These are phyloP conservation scores for Monosporascus cannonballus DNA, from an alignment of 2,329 filamentous ascomycete species.

Conservation along the genomic window DNA sequence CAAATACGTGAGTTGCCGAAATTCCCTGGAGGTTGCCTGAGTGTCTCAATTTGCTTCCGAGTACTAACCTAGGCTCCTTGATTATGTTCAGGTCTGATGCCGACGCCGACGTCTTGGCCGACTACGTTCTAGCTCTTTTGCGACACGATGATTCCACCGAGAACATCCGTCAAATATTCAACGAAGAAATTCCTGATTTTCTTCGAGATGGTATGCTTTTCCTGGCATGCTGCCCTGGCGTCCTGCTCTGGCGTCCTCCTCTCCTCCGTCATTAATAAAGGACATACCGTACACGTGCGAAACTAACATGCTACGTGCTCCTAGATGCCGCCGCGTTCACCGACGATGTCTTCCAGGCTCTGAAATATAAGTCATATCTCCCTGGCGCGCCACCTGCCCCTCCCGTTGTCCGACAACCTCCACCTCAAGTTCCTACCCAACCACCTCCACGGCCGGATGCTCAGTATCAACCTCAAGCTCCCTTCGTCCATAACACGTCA, in stretches of 20 bases:
- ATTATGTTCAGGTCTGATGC: conserved; percentile 59
- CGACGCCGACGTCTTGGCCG: conserved; percentile 74
- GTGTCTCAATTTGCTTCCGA: not conserved
- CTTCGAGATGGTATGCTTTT: not conserved
- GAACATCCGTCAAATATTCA: conserved; percentile 61
- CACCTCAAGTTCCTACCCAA: conserved; percentile 7
- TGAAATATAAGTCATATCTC: conserved; percentile 56
- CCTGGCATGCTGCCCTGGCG: too few species aligned
- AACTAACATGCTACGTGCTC: conserved; percentile 1
- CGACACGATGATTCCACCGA: conserved; percentile 60
- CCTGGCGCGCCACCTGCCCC: conserved; percentile 45
- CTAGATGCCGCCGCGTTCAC: conserved; percentile 58
- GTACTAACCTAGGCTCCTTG: conserved; percentile 5
- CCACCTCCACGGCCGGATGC: conserved; percentile 10
- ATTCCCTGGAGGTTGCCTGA: conserved; percentile 8
- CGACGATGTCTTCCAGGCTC: conserved; percentile 61
- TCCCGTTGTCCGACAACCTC: conserved; percentile 14
- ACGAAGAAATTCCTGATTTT: conserved; percentile 70
- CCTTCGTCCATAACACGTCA: conserved; percentile 7
- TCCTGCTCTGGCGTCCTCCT: too few species aligned
- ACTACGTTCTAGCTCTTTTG: conserved; percentile 76
- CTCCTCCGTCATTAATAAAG: not conserved
- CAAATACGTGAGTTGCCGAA: conserved; percentile 56
- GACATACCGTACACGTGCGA: not conserved
- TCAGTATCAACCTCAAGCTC: conserved; percentile 7